phyloP scores from a whole-genome alignment of 768 basidiomycete genomes.

The Tylopilus balloui region DNA sequence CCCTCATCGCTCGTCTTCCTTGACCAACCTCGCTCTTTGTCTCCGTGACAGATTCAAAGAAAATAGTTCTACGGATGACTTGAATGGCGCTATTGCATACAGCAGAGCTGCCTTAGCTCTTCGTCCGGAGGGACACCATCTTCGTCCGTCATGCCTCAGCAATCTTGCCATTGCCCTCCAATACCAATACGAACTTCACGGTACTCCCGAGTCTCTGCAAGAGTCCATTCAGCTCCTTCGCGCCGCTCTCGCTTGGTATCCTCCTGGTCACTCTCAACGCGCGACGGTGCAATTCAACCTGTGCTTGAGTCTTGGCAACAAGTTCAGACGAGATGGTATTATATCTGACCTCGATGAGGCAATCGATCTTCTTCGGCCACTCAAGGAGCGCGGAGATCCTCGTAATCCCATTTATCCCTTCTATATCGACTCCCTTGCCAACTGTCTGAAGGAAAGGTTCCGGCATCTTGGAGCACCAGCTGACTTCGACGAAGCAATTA shows the following conservation, averaged over 20 bases:
- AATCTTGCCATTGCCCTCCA: background rate
- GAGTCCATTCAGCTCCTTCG: background rate
- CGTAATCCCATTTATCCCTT: background rate
- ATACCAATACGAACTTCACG: background rate
- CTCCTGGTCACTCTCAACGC: background rate
- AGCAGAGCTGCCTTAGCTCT: background rate
- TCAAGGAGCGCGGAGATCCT: background rate
- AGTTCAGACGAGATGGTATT: background rate
- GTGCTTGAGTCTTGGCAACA: background rate
- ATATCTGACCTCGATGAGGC: background rate
- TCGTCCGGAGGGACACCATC: background rate
- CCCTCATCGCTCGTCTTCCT: background rate
- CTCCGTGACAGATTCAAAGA: background rate
- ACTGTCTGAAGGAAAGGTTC: background rate
- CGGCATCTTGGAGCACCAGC: background rate
- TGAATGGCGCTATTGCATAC: background rate
- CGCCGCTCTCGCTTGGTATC: background rate
- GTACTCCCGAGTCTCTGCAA: background rate
- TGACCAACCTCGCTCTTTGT: constrained; percentile 3
- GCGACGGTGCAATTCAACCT: background rate
- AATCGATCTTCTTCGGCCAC: background rate
- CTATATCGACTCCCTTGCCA: background rate
- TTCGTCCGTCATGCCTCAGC: background rate
- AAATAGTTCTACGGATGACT: background rate
- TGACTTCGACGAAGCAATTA: background rate